Conservation (phyloP, 495 filamentous ascomycete genomes). For the Aspergillus campestris region DNA sequence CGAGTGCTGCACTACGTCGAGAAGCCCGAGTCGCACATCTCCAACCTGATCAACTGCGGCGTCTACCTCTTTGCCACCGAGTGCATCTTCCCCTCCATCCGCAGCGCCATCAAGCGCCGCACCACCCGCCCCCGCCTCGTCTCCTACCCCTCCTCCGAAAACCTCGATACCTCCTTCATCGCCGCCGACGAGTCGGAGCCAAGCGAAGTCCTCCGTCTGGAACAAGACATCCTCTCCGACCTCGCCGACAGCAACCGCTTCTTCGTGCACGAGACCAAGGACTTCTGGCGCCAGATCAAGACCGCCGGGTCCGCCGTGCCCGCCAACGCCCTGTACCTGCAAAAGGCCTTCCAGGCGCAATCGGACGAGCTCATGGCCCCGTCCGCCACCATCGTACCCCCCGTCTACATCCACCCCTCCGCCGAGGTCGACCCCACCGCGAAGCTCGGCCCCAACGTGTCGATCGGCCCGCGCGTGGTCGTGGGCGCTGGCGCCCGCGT, state of each 20-base stretch:
- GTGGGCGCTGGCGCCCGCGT: conserved; percentile 85
- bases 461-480: conserved; percentile 75
- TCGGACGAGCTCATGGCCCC: conserved; percentile 77
- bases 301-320: conserved; percentile 96
- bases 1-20: conserved; percentile 98
- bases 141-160: conserved; percentile 91
- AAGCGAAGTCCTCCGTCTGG: conserved; percentile 86
- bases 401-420: conserved; percentile 96
- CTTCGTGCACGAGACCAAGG: conserved; percentile 97
- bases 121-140: conserved; percentile 82
- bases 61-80: conserved; percentile 97
- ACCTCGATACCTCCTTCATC: conserved; percentile 75
- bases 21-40: conserved; percentile 97
- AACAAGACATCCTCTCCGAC: conserved; percentile 96
- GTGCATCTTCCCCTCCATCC: conserved; percentile 93
- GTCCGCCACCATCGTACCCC: conserved; percentile 82
- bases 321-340: conserved; percentile 93
- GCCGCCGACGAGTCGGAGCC: conserved; percentile 64
- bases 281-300: conserved; percentile 99
- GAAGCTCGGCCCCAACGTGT: conserved; percentile 95
- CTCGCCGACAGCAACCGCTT: conserved; percentile 97
- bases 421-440: conserved; percentile 88
- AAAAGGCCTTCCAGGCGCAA: conserved; percentile 81
- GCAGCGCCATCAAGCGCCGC: conserved; percentile 91
- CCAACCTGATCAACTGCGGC: conserved; percentile 98